phyloP scores from a whole-genome alignment of 345 rosid species.

The Cochlearia excelsa region DNA sequence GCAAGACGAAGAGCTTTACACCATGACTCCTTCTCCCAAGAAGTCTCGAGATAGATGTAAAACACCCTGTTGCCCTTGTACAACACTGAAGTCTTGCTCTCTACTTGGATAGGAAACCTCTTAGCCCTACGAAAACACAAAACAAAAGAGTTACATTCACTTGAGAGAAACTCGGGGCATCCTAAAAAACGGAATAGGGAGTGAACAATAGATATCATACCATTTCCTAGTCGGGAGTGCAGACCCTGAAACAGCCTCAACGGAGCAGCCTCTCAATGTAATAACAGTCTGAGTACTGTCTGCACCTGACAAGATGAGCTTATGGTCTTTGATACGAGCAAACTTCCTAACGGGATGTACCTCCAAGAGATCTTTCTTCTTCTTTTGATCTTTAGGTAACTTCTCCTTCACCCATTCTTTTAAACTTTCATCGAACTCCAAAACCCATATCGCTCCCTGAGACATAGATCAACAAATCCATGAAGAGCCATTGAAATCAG shows the following conservation, averaged over 20 bases:
- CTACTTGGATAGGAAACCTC: slow-evolving; percentile 73
- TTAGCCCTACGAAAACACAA: slow-evolving; percentile 61
- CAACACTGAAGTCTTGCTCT: slow-evolving; percentile 59
- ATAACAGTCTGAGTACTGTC: slow-evolving; percentile 46
- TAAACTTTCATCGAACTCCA: slow-evolving; percentile 60
- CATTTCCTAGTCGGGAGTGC: slow-evolving; percentile 67
- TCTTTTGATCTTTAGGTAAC: slow-evolving; percentile 55
- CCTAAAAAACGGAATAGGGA: no score
- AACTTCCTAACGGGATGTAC: slow-evolving; percentile 61
- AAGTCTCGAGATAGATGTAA: slow-evolving; percentile 77
- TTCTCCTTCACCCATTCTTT: slow-evolving; percentile 42
- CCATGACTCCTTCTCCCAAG: slow-evolving; percentile 99
- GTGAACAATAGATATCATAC: slow-evolving; percentile 33
- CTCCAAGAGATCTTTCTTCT: slow-evolving; percentile 57
- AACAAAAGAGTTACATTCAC: background rate
- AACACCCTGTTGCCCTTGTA: slow-evolving; percentile 60
- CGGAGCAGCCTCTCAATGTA: slow-evolving; percentile 52
- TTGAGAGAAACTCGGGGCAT: background rate
- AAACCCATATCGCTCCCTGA: slow-evolving; percentile 87
- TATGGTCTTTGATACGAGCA: slow-evolving; percentile 59
- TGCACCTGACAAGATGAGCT: slow-evolving; percentile 50
- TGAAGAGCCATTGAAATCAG: background rate
- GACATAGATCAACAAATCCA: slow-evolving; percentile 9
- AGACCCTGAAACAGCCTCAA: slow-evolving; percentile 86
- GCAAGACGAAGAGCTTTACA: slow-evolving; percentile 93